Conservation (phyloP, 83 land plant species). For the Diphasiastrum complanatum region DNA sequence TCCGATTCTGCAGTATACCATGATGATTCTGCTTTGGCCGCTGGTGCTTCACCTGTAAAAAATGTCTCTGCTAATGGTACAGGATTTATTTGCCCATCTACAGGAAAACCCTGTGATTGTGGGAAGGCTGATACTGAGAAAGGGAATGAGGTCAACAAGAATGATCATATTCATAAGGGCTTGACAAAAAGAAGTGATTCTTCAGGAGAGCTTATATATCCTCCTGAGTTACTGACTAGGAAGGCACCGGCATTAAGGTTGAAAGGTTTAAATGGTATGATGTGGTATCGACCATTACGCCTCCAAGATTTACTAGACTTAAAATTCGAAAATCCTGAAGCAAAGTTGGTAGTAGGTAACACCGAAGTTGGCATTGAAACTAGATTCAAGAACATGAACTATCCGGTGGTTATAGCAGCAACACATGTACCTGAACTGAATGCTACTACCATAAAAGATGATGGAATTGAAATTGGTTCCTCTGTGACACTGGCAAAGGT, state of each 20-base stretch:
- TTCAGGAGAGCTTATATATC: slow-evolving; percentile 75
- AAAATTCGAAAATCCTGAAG: slow-evolving; percentile 53
- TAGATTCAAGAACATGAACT: slow-evolving; percentile 60
- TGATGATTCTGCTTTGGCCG: slow-evolving; percentile 18
- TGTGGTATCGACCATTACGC: slow-evolving; percentile 69
- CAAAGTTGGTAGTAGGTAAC: slow-evolving; percentile 87
- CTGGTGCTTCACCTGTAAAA: not conserved
- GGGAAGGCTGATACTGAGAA: slow-evolving; percentile 18
- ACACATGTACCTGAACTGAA: slow-evolving; percentile 83
- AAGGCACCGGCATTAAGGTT: slow-evolving; percentile 43
- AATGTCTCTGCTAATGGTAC: slow-evolving; percentile 1
- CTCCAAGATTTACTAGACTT: slow-evolving; percentile 62
- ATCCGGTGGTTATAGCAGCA: slow-evolving; percentile 61
- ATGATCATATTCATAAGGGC: not conserved
- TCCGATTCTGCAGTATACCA: slow-evolving; percentile 62
- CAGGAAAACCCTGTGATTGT: slow-evolving; percentile 91
- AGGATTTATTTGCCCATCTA: slow-evolving; percentile 69
- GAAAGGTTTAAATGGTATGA: slow-evolving; percentile 58
- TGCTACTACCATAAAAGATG: slow-evolving; percentile 42
- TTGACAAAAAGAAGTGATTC: slow-evolving; percentile 9
- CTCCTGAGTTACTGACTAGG: slow-evolving; percentile 68
- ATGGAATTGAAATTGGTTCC: slow-evolving; percentile 87
- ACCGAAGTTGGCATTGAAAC: slow-evolving; percentile 91
- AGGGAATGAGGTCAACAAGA: not conserved
- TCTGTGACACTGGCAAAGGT: slow-evolving; percentile 78